These are phyloP conservation scores for Alternaria viburni DNA, from an alignment of 2,329 filamentous ascomycete species.

Conservation along the genomic window DNA sequence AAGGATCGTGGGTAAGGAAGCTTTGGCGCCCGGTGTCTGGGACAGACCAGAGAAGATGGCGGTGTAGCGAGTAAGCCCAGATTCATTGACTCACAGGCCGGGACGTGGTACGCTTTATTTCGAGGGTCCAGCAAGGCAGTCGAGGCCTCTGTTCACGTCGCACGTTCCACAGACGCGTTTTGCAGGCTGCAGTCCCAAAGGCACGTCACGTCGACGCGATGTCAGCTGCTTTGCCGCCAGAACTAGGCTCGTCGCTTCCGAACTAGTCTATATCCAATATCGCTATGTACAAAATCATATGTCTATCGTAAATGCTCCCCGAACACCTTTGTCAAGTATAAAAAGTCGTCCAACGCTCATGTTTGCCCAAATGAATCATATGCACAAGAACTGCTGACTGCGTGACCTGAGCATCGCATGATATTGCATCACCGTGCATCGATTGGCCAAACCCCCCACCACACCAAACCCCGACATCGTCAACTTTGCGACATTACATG, in stretches of 20 bases:
- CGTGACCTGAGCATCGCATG: slow-evolving; percentile 40
- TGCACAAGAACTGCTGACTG: slow-evolving; percentile 28
- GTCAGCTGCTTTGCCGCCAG: slow-evolving; percentile 28
- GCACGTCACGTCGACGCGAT: slow-evolving; percentile 25
- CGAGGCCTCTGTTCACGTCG: not conserved
- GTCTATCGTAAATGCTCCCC: not conserved
- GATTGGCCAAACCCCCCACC: slow-evolving; percentile 6
- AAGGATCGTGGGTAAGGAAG: slow-evolving; percentile 13
- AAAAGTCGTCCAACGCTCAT: not conserved
- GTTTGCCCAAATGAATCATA: slow-evolving; percentile 5
- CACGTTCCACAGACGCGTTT: slow-evolving; percentile 18
- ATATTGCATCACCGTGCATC: slow-evolving; percentile 33
- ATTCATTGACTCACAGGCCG: not conserved
- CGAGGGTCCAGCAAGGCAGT: not conserved
- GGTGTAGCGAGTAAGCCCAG: slow-evolving; percentile 22
- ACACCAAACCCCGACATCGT: slow-evolving; percentile 12
- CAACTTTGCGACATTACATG: slow-evolving; percentile 44
- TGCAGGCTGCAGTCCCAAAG: slow-evolving; percentile 19
- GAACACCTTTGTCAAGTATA: not conserved
- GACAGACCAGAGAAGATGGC: slow-evolving; percentile 20
- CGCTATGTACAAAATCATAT: not conserved
- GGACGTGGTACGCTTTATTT: slow-evolving; percentile 1
- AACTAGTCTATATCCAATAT: not conserved
- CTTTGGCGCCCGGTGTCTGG: slow-evolving; percentile 22
- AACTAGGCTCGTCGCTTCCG: not conserved